Conservation (phyloP, 2,329 filamentous ascomycete species). For the Diaporthe sp. region DNA sequence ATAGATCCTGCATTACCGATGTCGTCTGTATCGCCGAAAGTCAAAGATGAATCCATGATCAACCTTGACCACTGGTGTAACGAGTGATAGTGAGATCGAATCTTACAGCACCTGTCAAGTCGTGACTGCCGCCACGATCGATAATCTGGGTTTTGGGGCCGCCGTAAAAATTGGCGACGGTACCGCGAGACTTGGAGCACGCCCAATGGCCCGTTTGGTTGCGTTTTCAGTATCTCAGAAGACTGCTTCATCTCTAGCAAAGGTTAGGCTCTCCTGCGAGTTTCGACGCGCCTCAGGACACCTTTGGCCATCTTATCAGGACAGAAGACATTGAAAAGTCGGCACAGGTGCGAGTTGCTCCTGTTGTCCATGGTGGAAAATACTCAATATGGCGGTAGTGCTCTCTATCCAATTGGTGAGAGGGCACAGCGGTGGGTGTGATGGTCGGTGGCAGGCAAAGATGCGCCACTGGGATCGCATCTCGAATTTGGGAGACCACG, state of each 20-base stretch:
- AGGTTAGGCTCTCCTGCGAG: background rate
- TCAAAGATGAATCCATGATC: conserved; percentile 21
- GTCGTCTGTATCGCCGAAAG: conserved; percentile 27
- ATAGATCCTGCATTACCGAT: conserved; percentile 32
- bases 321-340: background rate
- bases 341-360: background rate
- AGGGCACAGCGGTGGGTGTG: background rate
- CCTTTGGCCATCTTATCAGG: background rate
- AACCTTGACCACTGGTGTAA: conserved; percentile 18
- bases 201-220: background rate
- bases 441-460: background rate
- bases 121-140: background rate
- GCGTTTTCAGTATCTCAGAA: background rate
- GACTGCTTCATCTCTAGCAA: background rate
- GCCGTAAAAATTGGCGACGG: background rate
- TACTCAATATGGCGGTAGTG: too few relatives aligned
- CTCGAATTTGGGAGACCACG: background rate
- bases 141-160: background rate
- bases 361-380: too few relatives aligned
- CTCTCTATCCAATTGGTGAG: background rate
- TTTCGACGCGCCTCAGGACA: background rate
- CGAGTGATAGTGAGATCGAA: background rate
- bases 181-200: background rate
- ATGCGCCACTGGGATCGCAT: background rate
- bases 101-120: background rate